Conservation (phyloP, 2,329 filamentous ascomycete species). For the Fusarium multiceps region DNA sequence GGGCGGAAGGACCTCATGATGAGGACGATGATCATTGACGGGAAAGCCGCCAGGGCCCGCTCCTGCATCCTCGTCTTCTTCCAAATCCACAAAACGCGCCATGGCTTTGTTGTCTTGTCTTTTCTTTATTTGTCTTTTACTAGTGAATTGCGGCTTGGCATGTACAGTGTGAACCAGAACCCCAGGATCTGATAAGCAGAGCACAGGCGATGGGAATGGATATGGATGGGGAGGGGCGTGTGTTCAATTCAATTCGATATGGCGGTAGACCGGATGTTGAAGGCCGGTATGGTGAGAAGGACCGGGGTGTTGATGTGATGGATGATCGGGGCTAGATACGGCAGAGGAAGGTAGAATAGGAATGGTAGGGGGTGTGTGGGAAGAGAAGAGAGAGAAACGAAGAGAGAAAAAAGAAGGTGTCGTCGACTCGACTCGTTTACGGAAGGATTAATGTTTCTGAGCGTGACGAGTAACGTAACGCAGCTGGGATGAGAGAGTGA, state of each 20-base stretch:
- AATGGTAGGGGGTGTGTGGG: background rate
- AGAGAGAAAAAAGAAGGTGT: slow-evolving; percentile 25
- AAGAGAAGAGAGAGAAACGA: background rate
- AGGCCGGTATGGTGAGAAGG: slow-evolving; percentile 31
- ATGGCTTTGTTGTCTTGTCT: slow-evolving; percentile 34
- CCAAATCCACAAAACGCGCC: slow-evolving; percentile 49
- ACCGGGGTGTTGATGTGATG: slow-evolving; percentile 4
- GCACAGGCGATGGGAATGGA: slow-evolving; percentile 4
- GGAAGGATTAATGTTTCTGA: slow-evolving; percentile 23
- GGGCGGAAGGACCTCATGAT: slow-evolving; percentile 41
- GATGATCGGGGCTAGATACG: slow-evolving; percentile 32
- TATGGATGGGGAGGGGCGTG: slow-evolving; percentile 16
- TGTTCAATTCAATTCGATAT: slow-evolving; percentile 7
- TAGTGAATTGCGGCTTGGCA: slow-evolving; percentile 25
- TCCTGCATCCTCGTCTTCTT: slow-evolving; percentile 42
- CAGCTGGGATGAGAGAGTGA: slow-evolving; percentile 25
- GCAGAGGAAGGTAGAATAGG: slow-evolving; percentile 7
- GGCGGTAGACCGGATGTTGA: slow-evolving; percentile 40
- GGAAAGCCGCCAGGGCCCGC: slow-evolving; percentile 33
- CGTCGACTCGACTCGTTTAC: slow-evolving; percentile 13
- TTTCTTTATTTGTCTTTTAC: slow-evolving; percentile 4
- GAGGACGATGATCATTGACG: slow-evolving; percentile 35
- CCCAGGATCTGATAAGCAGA: slow-evolving; percentile 48
- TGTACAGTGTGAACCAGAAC: slow-evolving; percentile 33
- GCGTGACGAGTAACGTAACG: slow-evolving; percentile 15